Evolutionary conservation across 192 early-diverging fungal species (phyloP).

Genomic region (Chytriomyces sp.): DNA sequence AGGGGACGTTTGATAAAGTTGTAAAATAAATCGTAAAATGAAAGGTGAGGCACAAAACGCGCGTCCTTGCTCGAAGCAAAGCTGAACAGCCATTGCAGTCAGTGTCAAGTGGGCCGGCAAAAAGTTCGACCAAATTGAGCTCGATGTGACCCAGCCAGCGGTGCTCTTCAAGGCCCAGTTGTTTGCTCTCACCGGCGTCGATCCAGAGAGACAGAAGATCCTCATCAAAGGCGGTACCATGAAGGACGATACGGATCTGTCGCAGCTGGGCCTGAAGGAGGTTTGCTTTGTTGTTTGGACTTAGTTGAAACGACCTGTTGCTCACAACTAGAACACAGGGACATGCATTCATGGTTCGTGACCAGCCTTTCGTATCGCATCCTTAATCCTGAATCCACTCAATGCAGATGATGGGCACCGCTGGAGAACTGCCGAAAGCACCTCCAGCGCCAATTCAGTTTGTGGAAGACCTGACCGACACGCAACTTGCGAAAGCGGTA

Average conservation of each 20-base stretch:
- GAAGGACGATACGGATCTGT: conserved; percentile 60
- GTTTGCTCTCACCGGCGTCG: conserved; percentile 87
- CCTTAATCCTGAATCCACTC: no score
- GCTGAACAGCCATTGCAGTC: conserved; percentile 52
- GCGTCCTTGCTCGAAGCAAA: background rate
- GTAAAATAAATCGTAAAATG: background rate
- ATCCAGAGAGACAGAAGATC: conserved; percentile 92
- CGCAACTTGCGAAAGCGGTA: conserved; percentile 83
- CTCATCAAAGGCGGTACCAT: conserved; percentile 91
- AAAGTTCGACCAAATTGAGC: conserved; percentile 78
- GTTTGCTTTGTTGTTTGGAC: no score
- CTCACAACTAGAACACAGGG: no score
- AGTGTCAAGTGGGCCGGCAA: conserved; percentile 90
- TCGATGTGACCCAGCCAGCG: conserved; percentile 76
- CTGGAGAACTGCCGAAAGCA: conserved; percentile 87
- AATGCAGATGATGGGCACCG: conserved; percentile 90
- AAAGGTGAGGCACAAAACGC: background rate
- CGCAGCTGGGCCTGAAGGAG: conserved; percentile 1
- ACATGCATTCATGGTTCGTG: no score
- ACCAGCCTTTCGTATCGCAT: no score
- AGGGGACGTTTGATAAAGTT: no score
- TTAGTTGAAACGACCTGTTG: no score
- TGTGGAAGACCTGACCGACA: conserved; percentile 92
- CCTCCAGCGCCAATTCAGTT: conserved; percentile 75
- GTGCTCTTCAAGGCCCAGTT: conserved; percentile 86